Percentiles rank a stretch among this genome's conserved stretches.
Evolutionary conservation across 495 filamentous ascomycete genomes (phyloP).

Genomic region (Cryomyces antarcticus): DNA sequence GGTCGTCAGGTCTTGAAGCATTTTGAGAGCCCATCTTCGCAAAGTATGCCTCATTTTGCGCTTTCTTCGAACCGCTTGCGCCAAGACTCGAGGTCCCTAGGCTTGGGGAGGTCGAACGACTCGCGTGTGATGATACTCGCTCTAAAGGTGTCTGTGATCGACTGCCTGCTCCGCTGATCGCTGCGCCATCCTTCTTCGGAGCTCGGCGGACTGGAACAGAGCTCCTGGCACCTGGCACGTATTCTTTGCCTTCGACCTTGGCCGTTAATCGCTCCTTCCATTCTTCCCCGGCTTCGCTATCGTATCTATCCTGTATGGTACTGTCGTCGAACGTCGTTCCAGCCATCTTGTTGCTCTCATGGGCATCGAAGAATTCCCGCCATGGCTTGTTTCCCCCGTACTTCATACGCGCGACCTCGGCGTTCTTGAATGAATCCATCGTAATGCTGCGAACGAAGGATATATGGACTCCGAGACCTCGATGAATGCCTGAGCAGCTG

Average conservation of each 20-base stretch:
- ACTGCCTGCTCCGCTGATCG: constrained; percentile 10
- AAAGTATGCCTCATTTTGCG: constrained; percentile 76
- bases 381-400: constrained; percentile 72
- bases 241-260: constrained; percentile 70
- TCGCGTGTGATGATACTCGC: not conserved
- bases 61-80: constrained; percentile 22
- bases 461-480: constrained; percentile 89
- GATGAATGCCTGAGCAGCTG: constrained; percentile 84
- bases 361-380: constrained; percentile 60
- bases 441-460: constrained; percentile 91
- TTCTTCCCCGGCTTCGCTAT: constrained; percentile 74
- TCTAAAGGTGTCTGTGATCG: constrained; percentile 15
- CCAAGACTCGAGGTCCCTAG: constrained; percentile 8
- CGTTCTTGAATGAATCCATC: constrained; percentile 91
- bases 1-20: constrained; percentile 43
- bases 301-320: constrained; percentile 68
- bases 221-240: constrained; percentile 34
- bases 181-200: not conserved
- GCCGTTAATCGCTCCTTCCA: constrained; percentile 79
- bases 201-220: not conserved
- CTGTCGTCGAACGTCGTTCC: constrained; percentile 44
- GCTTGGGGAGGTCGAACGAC: constrained; percentile 13
- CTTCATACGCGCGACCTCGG: constrained; percentile 72
- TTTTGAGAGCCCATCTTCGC: constrained; percentile 64
- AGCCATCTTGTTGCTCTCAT: constrained; percentile 38